Conservation (phyloP, 2,329 filamentous ascomycete species). For the Akanthomyces muscarius region DNA sequence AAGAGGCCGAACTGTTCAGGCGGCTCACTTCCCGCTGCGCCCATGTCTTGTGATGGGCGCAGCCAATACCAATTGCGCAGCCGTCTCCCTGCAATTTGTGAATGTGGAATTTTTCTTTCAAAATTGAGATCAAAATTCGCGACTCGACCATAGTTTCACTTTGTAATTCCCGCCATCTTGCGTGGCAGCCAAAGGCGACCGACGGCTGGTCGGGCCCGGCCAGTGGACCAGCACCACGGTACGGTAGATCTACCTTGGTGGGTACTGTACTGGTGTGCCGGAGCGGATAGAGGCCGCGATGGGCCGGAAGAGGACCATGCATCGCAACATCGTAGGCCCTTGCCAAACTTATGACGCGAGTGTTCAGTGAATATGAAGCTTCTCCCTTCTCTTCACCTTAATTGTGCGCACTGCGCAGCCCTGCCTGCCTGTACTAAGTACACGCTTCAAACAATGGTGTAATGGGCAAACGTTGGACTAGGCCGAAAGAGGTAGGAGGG, state of each 20-base stretch:
- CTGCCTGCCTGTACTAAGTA: background rate
- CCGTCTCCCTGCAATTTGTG: background rate
- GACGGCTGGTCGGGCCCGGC: conserved; percentile 3
- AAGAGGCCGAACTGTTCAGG: no score
- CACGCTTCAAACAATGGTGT: background rate
- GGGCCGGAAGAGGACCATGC: background rate
- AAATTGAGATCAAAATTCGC: background rate
- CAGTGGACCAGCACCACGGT: background rate
- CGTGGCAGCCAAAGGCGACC: background rate
- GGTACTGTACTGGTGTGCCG: background rate
- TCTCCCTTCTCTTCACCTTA: background rate
- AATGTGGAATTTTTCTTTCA: background rate
- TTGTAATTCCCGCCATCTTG: background rate
- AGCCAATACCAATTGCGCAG: background rate
- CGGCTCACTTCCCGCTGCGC: no score
- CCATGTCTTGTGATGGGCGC: no score
- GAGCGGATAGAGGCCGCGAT: background rate
- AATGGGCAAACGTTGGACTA: conserved; percentile 16
- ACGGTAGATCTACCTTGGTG: background rate
- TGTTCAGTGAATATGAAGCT: background rate
- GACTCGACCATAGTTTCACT: no score
- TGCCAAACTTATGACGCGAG: background rate
- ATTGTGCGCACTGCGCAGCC: background rate
- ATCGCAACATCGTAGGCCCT: background rate
- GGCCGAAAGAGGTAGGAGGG: conserved; percentile 30